Percentiles rank a stretch among this genome's conserved stretches.
Evolutionary conservation across 768 basidiomycete genomes (phyloP).

Genomic region (Suillus clintonianus): DNA sequence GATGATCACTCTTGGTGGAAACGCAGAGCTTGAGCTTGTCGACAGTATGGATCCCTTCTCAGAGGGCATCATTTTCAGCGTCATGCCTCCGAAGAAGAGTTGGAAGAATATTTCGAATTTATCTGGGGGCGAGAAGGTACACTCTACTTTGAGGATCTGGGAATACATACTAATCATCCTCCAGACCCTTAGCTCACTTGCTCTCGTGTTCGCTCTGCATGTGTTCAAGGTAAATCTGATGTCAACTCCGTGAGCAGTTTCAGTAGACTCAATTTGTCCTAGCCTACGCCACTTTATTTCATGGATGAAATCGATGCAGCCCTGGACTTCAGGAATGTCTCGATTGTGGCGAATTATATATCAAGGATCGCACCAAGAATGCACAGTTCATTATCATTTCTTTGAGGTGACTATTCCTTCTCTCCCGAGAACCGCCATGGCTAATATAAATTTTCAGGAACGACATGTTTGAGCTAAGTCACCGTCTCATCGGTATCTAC

Average conservation of each 20-base stretch:
- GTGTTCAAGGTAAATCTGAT: conserved; percentile 78
- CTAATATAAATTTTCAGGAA: conserved; percentile 49
- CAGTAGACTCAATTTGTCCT: conserved; percentile 4
- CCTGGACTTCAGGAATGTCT: conserved; percentile 96
- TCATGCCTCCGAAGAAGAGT: conserved; percentile 99
- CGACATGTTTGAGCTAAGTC: conserved; percentile 97
- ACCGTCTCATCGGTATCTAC: conserved; percentile 97
- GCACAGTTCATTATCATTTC: conserved; percentile 99
- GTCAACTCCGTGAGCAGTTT: not conserved
- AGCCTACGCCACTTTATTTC: conserved; percentile 96
- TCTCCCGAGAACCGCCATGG: not conserved
- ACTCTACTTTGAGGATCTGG: conserved; percentile 1
- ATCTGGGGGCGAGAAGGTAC: conserved; percentile 95
- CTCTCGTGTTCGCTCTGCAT: conserved; percentile 95
- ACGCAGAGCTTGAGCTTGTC: conserved; percentile 95
- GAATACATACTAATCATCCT: conserved; percentile 2
- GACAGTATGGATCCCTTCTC: conserved; percentile 99
- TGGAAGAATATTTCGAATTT: conserved; percentile 98
- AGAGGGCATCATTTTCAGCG: conserved; percentile 96
- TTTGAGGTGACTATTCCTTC: conserved; percentile 60
- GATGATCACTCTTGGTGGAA: conserved; percentile 99
- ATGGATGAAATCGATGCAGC: conserved; percentile 98
- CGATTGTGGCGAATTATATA: conserved; percentile 98
- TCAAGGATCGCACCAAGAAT: conserved; percentile 95
- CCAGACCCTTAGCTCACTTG: conserved; percentile 91